These are phyloP conservation scores for Psidium friedrichsthalianum DNA, from an alignment of 345 rosid genomes.

Conservation along the genomic window DNA sequence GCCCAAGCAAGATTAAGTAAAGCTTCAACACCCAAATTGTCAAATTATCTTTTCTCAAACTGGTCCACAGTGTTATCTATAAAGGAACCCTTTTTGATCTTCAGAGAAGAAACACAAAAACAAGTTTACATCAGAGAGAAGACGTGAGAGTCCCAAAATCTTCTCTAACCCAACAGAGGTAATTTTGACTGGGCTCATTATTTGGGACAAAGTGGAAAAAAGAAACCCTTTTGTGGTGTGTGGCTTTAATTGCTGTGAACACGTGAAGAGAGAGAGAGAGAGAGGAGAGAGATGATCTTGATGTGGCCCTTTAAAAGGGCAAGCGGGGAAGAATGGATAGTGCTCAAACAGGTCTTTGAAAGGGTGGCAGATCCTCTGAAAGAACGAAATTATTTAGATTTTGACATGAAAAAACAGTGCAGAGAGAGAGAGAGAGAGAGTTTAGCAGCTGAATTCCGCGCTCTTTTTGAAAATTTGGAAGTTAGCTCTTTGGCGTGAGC, in stretches of 20 bases:
- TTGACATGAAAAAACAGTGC: neutral
- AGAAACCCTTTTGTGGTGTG: neutral
- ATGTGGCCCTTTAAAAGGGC: neutral
- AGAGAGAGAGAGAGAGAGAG: neutral
- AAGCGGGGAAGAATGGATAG: neutral
- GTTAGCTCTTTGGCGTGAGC: neutral
- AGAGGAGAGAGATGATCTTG: neutral
- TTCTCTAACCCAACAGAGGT: neutral
- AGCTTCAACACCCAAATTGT: neutral
- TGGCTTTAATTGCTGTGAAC: neutral
- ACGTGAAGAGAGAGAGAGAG: neutral
- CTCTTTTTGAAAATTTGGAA: neutral
- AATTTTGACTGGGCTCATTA: neutral
- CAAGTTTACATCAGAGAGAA: neutral
- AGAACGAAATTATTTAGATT: neutral
- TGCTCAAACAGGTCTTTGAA: neutral
- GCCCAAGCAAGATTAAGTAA: neutral
- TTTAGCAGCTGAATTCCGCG: neutral
- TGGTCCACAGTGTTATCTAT: neutral
- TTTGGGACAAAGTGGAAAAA: neutral
- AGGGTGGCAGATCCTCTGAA: neutral
- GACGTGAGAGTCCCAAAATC: neutral
- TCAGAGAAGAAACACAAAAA: neutral
- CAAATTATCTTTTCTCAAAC: neutral
- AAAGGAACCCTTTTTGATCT: neutral